Base-by-base conservation (phyloP, 805 yeast genomes). In the Sungouiozyma intestinalis region DNA sequence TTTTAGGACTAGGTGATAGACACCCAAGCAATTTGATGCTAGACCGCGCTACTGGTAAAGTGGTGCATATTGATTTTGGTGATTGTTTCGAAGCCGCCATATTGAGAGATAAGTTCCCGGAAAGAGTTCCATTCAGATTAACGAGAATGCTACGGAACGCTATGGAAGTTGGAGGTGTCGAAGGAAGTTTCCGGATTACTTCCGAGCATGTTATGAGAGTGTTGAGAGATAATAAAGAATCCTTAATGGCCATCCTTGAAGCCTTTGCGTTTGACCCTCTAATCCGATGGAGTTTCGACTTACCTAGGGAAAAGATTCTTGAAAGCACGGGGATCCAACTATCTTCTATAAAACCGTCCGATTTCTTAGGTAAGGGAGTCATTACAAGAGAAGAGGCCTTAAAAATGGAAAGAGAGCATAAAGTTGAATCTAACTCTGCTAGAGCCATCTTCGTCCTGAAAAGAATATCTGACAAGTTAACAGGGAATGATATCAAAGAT, bases 71-170 rank as follows among this genome's bases (percentile, higher is more conserved):
- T 64, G 99, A 92, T 71, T 92, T 90, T 64, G 99, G 98, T 50
- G 99, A 92, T 60, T 92, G 99, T 73, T 92, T 92, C 57, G 99
- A 92, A 60, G 96, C 97, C 2, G 98, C 99, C 0, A 87, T 90
- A 39, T 66, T 92, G 46, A 76, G 99, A 51, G 98, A 94, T 52
- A 92, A 92, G 59, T 94, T 84, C 62, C 99, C 99, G 0, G 99
- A 92, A 56, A 90, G 88, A 61, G 98, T 92, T 18, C 99, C 99
- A 6, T 92, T 92, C 68, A 74, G 99, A 61, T 72, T 92, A 45
- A 92, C 99, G 0, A 72, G 98, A 62, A 92, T 92, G 99, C 71
- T 94, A 49, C 87, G 94, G 17, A 87, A 87, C 61, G 99, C 97
- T 0, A 90, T 92, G 97, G 99, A 94, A 61, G 97, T 92, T 2